Base-by-base conservation (phyloP, 192 early-diverging fungal genomes). In the Backusella liffmaniae region DNA sequence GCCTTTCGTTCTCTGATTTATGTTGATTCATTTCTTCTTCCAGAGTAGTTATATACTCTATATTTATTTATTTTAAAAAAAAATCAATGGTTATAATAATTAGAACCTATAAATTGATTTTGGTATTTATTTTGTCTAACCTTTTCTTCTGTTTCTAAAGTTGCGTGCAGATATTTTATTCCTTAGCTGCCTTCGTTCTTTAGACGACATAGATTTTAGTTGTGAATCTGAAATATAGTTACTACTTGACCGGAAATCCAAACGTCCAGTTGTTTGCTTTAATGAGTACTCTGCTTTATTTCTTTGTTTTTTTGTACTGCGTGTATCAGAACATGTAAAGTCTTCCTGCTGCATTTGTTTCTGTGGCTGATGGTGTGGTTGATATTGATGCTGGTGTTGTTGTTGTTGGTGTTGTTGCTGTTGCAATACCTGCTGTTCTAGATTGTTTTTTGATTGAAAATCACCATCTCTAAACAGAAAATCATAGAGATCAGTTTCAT, bases 111-210 rank as follows among this genome's bases (percentile, higher is more conserved):
- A 15, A 34, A 35, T 59, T 67, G 30, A 21, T n/a, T 41, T 35
- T 29, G 10, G 42, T 32, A 18, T 15, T 46, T 44, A 21, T 34
- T n/a, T 29, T 29, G 26, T 29, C 35, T 41, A 18, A 74, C 73
- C 69, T 41, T 76, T 76, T 70, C 75, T 76, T 39, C 75, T 67
- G 30, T 70, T 46, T 23, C 75, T 67, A 37, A 74, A 79, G 46
- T 79, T 79, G 12, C 71, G 32, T 18, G 76, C 76, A 37, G 67
- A 73, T 46, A 77, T 77, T 21, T 77, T 77, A 59, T 77, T 77
- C 21, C 70, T 51, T 35, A 73, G 23, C 42, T 77, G 76, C 39
- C 77, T 16, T 69, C 75, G 66, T 76, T 76, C 75, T 21, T 76
- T 76, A 30, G 75, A 41, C 0, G 67, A 69, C 67, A 69, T 62